Conservation (phyloP, 257 asterid genomes). For the Fraxinus quadrangulata region DNA sequence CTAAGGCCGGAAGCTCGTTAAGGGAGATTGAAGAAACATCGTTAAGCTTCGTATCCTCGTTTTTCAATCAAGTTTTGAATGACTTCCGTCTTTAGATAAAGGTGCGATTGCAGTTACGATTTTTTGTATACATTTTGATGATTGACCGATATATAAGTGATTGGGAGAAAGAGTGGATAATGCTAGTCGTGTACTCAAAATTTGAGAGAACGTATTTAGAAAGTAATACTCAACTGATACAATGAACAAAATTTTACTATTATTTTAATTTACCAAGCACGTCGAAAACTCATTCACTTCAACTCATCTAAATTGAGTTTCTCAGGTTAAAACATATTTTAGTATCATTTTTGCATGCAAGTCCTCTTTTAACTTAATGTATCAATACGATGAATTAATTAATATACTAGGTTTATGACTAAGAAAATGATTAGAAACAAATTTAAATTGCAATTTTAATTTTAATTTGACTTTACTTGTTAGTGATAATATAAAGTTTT, state of each 20-base stretch:
- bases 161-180: slow-evolving; percentile 16
- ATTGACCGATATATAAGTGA: not conserved
- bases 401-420: not conserved
- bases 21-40: slow-evolving; percentile 32
- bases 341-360: not conserved
- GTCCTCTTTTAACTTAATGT: not conserved
- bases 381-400: not conserved
- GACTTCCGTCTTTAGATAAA: too few species aligned
- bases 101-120: not conserved
- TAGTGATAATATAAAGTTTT: not conserved
- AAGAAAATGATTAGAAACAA: not conserved
- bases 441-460: not conserved
- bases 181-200: slow-evolving; percentile 13
- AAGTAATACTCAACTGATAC: not conserved
- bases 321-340: not conserved
- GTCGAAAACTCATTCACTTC: too few species aligned
- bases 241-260: too few species aligned
- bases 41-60: not conserved
- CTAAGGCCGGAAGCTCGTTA: slow-evolving; percentile 30
- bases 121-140: not conserved
- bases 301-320: too few species aligned
- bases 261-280: too few species aligned
- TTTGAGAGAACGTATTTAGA: not conserved
- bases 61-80: too few species aligned
- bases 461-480: not conserved